Percentiles rank a stretch among this genome's conserved stretches.
Evolutionary conservation across 176 grass and related monocot species (phyloP).

Genomic region (Raddia distichophylla): DNA sequence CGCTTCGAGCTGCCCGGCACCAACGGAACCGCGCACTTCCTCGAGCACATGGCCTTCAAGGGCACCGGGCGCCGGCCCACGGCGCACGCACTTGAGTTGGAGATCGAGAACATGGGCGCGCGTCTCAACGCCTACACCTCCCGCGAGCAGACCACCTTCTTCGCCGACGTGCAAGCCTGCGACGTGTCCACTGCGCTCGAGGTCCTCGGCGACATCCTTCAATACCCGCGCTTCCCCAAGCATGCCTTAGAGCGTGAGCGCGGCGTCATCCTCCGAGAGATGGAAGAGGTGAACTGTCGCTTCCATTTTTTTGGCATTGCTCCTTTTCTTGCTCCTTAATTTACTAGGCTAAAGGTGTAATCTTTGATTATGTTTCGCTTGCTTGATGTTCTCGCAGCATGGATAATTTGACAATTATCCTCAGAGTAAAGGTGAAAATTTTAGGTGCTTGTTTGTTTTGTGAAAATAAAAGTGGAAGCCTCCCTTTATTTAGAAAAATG

Average conservation of each 20-base stretch:
- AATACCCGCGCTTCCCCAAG: slow-evolving; percentile 75
- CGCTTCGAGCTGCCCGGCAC: slow-evolving; percentile 86
- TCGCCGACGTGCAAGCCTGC: slow-evolving; percentile 81
- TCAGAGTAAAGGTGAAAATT: slow-evolving; percentile 16
- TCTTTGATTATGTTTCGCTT: slow-evolving; percentile 8
- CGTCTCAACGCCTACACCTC: slow-evolving; percentile 96
- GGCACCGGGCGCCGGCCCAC: slow-evolving; percentile 68
- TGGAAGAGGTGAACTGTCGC: slow-evolving; percentile 82
- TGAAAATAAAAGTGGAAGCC: slow-evolving; percentile 20
- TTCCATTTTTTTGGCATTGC: not conserved
- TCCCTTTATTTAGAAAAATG: not conserved
- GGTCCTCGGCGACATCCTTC: slow-evolving; percentile 85
- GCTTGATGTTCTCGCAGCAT: not conserved
- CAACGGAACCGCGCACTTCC: slow-evolving; percentile 97
- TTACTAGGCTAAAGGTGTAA: slow-evolving; percentile 3
- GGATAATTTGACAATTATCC: slow-evolving; percentile 23
- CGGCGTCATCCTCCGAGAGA: slow-evolving; percentile 95
- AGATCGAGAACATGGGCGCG: slow-evolving; percentile 92
- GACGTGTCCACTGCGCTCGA: slow-evolving; percentile 72
- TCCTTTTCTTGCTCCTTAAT: not conserved
- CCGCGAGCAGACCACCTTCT: slow-evolving; percentile 98
- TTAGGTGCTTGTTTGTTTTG: slow-evolving; percentile 6
- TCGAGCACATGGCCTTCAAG: slow-evolving; percentile 99
- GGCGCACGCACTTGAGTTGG: slow-evolving; percentile 73
- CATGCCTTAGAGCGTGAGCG: slow-evolving; percentile 76